Base-by-base conservation (phyloP, 2,329 filamentous ascomycete genomes). In the Trichoderma koningii region DNA sequence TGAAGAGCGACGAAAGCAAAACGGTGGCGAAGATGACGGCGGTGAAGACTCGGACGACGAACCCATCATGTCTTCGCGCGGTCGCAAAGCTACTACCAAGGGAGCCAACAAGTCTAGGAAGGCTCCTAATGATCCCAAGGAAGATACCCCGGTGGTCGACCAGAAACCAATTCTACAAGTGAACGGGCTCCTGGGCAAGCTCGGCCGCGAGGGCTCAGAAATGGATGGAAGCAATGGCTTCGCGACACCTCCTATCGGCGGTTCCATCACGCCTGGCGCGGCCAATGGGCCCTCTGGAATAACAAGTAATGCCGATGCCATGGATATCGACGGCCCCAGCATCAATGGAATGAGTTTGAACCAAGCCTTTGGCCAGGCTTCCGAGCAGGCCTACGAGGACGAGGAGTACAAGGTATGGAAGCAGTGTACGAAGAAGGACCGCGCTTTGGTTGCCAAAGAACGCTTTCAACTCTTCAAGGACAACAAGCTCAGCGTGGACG, bases 401-500 rank as follows among this genome's bases (percentile, higher is more conserved):
- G 93, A 98, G 66, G 94, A 97, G 74, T 97, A 95, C 79, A 96
- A 96, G 75, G 91, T 95, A 42, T 99, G 96, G 95, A 99, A 98
- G 79, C 94, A 98, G 77, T 92, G 97, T 47, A 99, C 95, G 2
- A 98, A 98, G 79, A 97, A 95, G 75, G 93, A 97, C 72, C 89
- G 95, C 68, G 95, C 95, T 4, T 81, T 90, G 26, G 87, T 94
- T 61, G 90, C 95, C 66, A 92, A 93, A 68, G 92, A 97, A 74
- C 87, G 95, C 38, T 89, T 93, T 76, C 86, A 90, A 45, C 85
- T 99, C 15, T 97, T 99, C 78, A 90, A 89, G 67, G 90, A 89
- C 57, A 89, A 93, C 71, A 91, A 88, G 72, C 82, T 99, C 56
- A 96, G 97, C 73, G 77, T 85, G 0, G 95, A 99, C 34, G 92